phyloP scores from a whole-genome alignment of 148 eudicot genomes.

The Camellia japonica region DNA sequence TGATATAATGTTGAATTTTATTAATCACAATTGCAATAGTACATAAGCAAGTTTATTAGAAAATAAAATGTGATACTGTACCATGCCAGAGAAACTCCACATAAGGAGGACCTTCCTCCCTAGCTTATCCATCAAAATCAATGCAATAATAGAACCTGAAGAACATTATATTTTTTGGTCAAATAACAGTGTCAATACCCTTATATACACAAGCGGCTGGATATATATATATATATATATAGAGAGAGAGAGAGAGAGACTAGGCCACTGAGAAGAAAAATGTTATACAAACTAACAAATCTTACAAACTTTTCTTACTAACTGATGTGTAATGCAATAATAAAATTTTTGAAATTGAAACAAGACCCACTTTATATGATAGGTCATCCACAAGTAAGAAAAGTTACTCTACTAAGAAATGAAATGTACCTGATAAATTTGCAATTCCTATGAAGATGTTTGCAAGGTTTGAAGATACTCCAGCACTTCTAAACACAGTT shows the following conservation, averaged over 20 bases:
- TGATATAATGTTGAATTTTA: too few species aligned
- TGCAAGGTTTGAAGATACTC: conserved; percentile 85
- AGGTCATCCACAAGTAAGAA: too few species aligned
- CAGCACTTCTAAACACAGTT: conserved; percentile 99
- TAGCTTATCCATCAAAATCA: conserved; percentile 82
- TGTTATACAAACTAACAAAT: not conserved
- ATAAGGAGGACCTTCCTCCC: conserved; percentile 81
- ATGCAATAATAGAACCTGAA: conserved; percentile 73
- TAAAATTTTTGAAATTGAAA: too few species aligned
- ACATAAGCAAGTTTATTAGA: not conserved
- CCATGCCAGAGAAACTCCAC: conserved; percentile 94
- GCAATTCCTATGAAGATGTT: conserved; percentile 77
- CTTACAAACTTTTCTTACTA: too few species aligned
- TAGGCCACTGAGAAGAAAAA: not conserved
- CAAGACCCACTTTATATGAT: too few species aligned
- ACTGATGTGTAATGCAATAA: too few species aligned
- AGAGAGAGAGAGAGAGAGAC: conserved; percentile 1
- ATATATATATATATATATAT: not conserved
- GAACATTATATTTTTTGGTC: too few species aligned
- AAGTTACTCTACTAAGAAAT: not conserved
- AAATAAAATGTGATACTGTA: conserved; percentile 19
- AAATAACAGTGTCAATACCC: too few species aligned
- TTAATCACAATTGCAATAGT: not conserved
- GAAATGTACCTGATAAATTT: conserved; percentile 60
- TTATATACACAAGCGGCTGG: too few species aligned